Evolutionary conservation across 768 basidiomycete genomes (phyloP).

Genomic region (Leccinum longicurvipes): DNA sequence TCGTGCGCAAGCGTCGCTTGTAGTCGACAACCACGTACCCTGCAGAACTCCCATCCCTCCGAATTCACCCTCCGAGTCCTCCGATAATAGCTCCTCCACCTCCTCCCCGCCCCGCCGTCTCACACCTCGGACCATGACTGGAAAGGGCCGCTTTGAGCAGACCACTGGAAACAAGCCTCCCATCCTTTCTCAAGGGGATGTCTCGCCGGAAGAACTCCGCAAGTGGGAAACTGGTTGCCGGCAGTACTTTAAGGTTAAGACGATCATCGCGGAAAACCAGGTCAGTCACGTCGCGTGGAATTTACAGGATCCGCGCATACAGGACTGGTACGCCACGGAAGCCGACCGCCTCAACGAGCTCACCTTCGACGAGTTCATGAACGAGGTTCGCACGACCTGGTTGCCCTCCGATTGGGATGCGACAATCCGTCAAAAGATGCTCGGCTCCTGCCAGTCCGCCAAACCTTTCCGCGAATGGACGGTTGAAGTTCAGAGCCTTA

Average conservation of each 20-base stretch:
- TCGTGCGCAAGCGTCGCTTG: too few species aligned
- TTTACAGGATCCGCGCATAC: not conserved
- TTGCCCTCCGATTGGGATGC: conserved; percentile 8
- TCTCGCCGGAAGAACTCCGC: not conserved
- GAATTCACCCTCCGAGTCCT: too few species aligned
- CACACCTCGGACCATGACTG: not conserved
- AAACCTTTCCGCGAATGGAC: conserved; percentile 12
- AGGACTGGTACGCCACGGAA: conserved; percentile 6
- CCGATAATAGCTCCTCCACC: too few species aligned
- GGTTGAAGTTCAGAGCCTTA: conserved; percentile 5
- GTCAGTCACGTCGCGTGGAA: not conserved
- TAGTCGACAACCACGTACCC: too few species aligned
- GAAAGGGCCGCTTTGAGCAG: not conserved
- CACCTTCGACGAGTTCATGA: conserved; percentile 1
- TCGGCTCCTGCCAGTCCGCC: conserved; percentile 1
- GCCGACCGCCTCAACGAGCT: not conserved
- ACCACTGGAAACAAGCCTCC: not conserved
- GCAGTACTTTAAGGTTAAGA: not conserved
- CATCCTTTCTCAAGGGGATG: not conserved
- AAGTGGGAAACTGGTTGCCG: not conserved
- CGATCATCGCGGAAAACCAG: not conserved
- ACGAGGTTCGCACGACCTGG: not conserved
- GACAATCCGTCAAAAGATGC: not conserved
- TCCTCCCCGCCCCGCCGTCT: too few species aligned
- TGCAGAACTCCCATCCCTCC: too few species aligned